phyloP scores from a whole-genome alignment of 306 rosid species.

The Pyrus pyrifolia region DNA sequence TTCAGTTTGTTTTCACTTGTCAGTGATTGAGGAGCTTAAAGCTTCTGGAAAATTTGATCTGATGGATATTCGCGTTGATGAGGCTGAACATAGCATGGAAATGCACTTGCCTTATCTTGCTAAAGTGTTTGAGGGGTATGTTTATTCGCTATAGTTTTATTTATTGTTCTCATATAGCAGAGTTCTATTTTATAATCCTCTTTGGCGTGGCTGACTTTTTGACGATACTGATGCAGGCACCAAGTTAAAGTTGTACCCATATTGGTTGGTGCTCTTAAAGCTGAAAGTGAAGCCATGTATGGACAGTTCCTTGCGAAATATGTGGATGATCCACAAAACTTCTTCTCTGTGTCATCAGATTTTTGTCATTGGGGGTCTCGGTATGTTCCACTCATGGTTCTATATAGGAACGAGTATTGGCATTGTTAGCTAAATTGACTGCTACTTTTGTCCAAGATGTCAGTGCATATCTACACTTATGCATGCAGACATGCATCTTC shows the following conservation, averaged over 20 bases:
- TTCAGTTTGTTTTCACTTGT: slow-evolving; percentile 10
- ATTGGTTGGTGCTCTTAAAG: slow-evolving; percentile 76
- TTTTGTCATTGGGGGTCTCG: slow-evolving; percentile 98
- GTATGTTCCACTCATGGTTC: slow-evolving; percentile 30
- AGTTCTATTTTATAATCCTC: slow-evolving; percentile 7
- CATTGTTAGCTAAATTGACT: background rate
- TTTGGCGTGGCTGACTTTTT: slow-evolving; percentile 15
- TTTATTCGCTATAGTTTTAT: background rate
- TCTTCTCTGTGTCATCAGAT: slow-evolving; percentile 83
- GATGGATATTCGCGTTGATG: slow-evolving; percentile 79
- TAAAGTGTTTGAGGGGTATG: slow-evolving; percentile 92
- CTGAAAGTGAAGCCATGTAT: slow-evolving; percentile 71
- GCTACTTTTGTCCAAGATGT: background rate
- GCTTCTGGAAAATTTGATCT: slow-evolving; percentile 75
- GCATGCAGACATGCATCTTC: background rate
- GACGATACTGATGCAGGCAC: slow-evolving; percentile 45
- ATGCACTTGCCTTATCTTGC: slow-evolving; percentile 98
- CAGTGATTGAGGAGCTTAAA: slow-evolving; percentile 81
- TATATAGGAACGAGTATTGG: background rate
- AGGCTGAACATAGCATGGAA: slow-evolving; percentile 99
- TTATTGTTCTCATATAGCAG: background rate
- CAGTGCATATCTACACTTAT: background rate
- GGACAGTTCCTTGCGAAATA: slow-evolving; percentile 80
- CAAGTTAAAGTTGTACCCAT: slow-evolving; percentile 82
- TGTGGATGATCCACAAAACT: slow-evolving; percentile 71